Base-by-base conservation (phyloP, 78 protist genomes). In the Dictyostelium purpureum region DNA sequence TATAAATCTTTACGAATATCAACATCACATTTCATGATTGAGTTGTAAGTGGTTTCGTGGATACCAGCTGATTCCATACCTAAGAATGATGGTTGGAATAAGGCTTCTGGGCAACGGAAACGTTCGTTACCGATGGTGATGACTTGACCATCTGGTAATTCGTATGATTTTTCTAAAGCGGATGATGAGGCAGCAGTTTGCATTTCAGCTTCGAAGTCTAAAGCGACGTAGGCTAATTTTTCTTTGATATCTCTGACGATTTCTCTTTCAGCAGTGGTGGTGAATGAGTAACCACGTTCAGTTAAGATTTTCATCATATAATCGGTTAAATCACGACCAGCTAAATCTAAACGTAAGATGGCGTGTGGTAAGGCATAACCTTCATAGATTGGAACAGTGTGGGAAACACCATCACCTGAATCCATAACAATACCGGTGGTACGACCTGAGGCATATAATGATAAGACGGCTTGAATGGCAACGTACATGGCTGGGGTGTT, bases 311-410 rank as follows among this genome's bases (percentile, higher is more conserved):
- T 96, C 95, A 88, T 70, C 93, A 98, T 73, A 95, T 94, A 91
- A 85, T 96, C 97, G 35, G 99, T 97, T n/a, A 97, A 90, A 40
- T 96, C 99, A 75, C 96, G 95, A 26, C 99, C 99, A 57, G 98
- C 99, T 9, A 97, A 51, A 67, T 97, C 98, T 35, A 97, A 87
- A 45, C 98, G 97, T 37, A 71, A 90, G 88, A 98, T 91, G 37
- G 96, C 97, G 74, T 97, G 90, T n/a, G 87, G 82, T 33, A 95
- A 9, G 16, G 88, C 59, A 69, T 73, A 92, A 51, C 98, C 98
- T 40, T 98, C 97, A 74, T 54, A 95, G 18, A 98, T 69, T 80
- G 99, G 99, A 19, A 95, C 97, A 47, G 85, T 33, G 42, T 94
- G 90, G 4, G 97, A 71, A 19, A 94, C 98, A 38, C 97, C 97